Conservation (phyloP, 2,329 filamentous ascomycete genomes). For the Chrysosporium keratinophilum region DNA sequence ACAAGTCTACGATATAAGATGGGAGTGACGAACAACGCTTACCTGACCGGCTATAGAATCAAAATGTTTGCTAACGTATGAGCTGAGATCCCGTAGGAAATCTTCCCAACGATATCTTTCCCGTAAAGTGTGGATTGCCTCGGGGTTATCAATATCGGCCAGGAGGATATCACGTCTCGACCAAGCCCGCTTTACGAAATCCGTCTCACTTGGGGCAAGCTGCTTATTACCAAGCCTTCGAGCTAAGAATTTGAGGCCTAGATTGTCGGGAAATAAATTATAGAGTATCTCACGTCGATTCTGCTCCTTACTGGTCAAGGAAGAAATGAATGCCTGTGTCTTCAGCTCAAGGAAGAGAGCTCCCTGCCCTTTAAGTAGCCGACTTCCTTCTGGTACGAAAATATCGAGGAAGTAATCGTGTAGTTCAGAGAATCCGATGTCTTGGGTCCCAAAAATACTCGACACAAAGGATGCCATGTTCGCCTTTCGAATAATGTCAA, state of each 20-base stretch:
- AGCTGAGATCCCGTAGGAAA: slow-evolving; percentile 49
- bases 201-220: slow-evolving; percentile 48
- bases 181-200: slow-evolving; percentile 47
- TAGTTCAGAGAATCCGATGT: slow-evolving; percentile 54
- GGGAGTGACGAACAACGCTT: slow-evolving; percentile 13
- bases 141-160: slow-evolving; percentile 43
- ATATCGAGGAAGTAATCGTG: slow-evolving; percentile 55
- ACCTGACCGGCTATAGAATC: slow-evolving; percentile 43
- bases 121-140: slow-evolving; percentile 41
- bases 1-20: not conserved
- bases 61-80: slow-evolving; percentile 49
- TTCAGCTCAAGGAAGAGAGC: slow-evolving; percentile 54
- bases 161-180: slow-evolving; percentile 49
- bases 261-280: slow-evolving; percentile 49
- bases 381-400: slow-evolving; percentile 50
- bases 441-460: slow-evolving; percentile 53
- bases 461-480: slow-evolving; percentile 57
- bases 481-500: slow-evolving; percentile 52
- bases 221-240: slow-evolving; percentile 46
- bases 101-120: slow-evolving; percentile 55
- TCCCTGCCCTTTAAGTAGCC: slow-evolving; percentile 50
- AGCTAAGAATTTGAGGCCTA: slow-evolving; percentile 45
- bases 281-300: slow-evolving; percentile 48
- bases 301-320: slow-evolving; percentile 47
- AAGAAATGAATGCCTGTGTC: slow-evolving; percentile 56